Conservation (phyloP, 2,329 filamentous ascomycete genomes). For the Paracamarosporium sp. region DNA sequence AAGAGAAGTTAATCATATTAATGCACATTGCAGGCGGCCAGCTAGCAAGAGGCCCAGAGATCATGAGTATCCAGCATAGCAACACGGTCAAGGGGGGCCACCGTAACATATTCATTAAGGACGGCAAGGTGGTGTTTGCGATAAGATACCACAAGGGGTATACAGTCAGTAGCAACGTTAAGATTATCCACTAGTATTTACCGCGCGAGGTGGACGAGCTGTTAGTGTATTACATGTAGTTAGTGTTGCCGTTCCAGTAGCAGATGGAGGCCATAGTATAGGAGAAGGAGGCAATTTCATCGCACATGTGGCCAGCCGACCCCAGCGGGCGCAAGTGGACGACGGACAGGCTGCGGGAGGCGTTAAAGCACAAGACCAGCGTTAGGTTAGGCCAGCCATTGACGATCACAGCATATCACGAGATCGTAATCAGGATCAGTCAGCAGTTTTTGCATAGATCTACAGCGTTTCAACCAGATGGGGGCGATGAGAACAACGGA, state of each 20-base stretch:
- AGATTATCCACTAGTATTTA: not conserved
- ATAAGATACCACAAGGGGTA: not conserved
- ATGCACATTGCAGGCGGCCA: constrained; percentile 11
- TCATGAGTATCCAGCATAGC: not conserved
- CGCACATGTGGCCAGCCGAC: not conserved
- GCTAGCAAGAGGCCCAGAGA: too few relatives aligned
- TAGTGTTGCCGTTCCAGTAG: not conserved
- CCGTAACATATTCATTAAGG: not conserved
- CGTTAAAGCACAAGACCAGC: not conserved
- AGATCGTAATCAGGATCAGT: constrained; percentile 18
- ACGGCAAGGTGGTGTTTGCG: not conserved
- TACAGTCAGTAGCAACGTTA: not conserved
- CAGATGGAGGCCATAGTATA: constrained; percentile 10
- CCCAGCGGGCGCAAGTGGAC: not conserved
- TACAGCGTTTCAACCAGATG: constrained; percentile 16
- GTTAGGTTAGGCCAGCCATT: constrained; percentile 14
- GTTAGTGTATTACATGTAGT: not conserved
- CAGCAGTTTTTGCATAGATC: constrained; percentile 16
- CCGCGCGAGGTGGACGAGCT: not conserved
- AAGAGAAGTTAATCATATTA: constrained; percentile 22
- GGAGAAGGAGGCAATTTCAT: constrained; percentile 17
- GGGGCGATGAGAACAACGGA: constrained; percentile 19
- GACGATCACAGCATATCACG: constrained; percentile 17
- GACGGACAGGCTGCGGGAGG: not conserved
- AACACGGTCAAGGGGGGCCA: not conserved